These are phyloP conservation scores for Pythium volutum DNA, from an alignment of 352 stramenopile genomes.

Conservation along the genomic window DNA sequence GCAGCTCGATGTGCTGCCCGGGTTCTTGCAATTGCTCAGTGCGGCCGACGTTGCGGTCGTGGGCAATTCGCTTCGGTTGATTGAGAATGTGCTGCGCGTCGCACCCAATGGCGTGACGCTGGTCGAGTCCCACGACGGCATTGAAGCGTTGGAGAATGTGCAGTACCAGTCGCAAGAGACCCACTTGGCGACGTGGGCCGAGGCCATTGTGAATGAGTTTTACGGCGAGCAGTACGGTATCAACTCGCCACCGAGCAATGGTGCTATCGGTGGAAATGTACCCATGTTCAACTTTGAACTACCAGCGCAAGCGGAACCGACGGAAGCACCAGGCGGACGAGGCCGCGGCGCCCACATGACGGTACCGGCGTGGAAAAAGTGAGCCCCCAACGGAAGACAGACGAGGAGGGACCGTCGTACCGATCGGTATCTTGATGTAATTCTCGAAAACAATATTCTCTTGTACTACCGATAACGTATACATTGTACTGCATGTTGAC, in stretches of 20 bases:
- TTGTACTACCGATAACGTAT: too few species aligned
- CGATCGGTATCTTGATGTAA: too few species aligned
- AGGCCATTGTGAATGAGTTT: conserved; percentile 77
- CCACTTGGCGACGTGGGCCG: conserved; percentile 59
- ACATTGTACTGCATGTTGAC: too few species aligned
- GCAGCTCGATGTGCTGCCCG: conserved; percentile 53
- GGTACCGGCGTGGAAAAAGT: conserved; percentile 64
- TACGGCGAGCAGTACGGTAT: conserved; percentile 82
- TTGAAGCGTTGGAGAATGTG: conserved; percentile 75
- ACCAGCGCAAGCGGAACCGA: conserved; percentile 8
- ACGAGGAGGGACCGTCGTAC: too few species aligned
- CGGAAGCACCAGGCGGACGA: conserved; percentile 30
- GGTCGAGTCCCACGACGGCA: conserved; percentile 62
- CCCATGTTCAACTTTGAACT: conserved; percentile 26
- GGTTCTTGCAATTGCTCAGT: conserved; percentile 53
- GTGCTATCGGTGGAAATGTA: conserved; percentile 21
- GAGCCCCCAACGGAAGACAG: conserved; percentile 1
- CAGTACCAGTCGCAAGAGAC: conserved; percentile 65
- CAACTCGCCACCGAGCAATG: conserved; percentile 51
- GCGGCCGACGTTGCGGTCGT: conserved; percentile 67
- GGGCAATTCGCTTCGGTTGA: conserved; percentile 68
- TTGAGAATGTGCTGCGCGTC: conserved; percentile 74
- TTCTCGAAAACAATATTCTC: too few species aligned
- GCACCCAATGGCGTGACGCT: conserved; percentile 52
- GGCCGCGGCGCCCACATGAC: conserved; percentile 73